These are phyloP conservation scores for Phascolomyces articulosus DNA, from an alignment of 371 early-diverging fungal genomes.

Conservation along the genomic window DNA sequence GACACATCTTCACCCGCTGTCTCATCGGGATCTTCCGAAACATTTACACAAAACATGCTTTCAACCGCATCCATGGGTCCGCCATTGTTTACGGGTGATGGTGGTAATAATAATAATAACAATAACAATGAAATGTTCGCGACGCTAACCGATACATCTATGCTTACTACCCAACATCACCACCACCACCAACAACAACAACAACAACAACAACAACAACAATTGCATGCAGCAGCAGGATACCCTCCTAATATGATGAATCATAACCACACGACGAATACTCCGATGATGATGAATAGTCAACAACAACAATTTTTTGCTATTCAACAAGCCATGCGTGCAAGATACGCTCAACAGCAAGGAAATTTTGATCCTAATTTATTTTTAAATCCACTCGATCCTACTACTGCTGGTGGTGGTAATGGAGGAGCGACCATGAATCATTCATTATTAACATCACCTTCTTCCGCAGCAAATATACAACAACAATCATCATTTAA, in stretches of 20 bases:
- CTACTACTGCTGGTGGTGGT: background rate
- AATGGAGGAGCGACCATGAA: no score
- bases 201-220: background rate
- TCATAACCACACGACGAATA: background rate
- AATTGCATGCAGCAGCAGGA: slow-evolving; percentile 16
- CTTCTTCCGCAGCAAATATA: background rate
- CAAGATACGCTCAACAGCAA: background rate
- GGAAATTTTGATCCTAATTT: background rate
- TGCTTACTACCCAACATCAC: background rate
- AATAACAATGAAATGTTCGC: background rate
- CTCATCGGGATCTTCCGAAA: slow-evolving; percentile 29
- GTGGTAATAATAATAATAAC: background rate
- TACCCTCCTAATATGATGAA: background rate
- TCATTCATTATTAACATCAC: background rate
- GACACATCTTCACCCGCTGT: background rate
- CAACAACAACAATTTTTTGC: background rate
- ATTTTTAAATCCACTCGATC: background rate
- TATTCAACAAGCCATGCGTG: background rate
- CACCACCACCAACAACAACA: no score
- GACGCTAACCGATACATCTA: background rate
- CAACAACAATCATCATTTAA: background rate
- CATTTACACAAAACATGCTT: background rate
- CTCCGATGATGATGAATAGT: no score
- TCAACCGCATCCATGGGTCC: background rate
- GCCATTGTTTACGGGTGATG: background rate